Evolutionary conservation across 2,329 filamentous ascomycete genomes (phyloP).

Genomic region (Talaromyces sp.): DNA sequence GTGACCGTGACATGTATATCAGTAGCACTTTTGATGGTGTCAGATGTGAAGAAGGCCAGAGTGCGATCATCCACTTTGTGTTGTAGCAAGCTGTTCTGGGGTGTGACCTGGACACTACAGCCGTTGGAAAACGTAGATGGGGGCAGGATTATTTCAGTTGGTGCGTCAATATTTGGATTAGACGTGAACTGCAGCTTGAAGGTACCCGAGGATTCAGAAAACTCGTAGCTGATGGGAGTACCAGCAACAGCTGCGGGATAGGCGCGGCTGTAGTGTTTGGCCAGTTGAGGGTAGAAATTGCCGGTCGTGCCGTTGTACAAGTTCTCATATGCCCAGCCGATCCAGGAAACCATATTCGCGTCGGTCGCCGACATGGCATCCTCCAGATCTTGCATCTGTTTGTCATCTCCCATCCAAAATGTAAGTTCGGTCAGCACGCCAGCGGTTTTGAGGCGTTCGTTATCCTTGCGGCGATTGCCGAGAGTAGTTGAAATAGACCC

Average conservation of each 20-base stretch:
- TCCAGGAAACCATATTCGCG: slow-evolving; percentile 17
- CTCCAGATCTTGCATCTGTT: slow-evolving; percentile 14
- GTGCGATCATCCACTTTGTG: slow-evolving; percentile 12
- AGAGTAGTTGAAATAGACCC: slow-evolving; percentile 15
- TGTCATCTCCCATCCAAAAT: slow-evolving; percentile 20
- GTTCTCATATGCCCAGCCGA: slow-evolving; percentile 17
- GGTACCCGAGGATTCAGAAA: slow-evolving; percentile 10
- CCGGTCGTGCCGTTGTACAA: slow-evolving; percentile 14
- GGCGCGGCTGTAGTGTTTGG: slow-evolving; percentile 16
- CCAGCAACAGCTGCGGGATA: slow-evolving; percentile 15
- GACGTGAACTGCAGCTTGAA: slow-evolving; percentile 14
- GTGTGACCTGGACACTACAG: slow-evolving; percentile 10
- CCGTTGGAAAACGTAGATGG: slow-evolving; percentile 13
- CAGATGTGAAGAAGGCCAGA: slow-evolving; percentile 18
- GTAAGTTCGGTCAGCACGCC: slow-evolving; percentile 20
- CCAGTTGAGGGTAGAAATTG: slow-evolving; percentile 12
- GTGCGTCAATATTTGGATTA: slow-evolving; percentile 10
- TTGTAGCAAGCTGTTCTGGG: slow-evolving; percentile 10
- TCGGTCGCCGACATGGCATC: slow-evolving; percentile 19
- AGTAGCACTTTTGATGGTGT: no score
- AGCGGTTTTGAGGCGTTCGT: slow-evolving; percentile 10
- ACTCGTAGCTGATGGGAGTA: slow-evolving; percentile 10
- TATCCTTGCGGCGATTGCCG: slow-evolving; percentile 16
- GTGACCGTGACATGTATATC: no score
- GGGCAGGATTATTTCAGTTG: slow-evolving; percentile 14